Evolutionary conservation across 164 flowering plant species (phyloP).

Genomic region (Sextonia rubra): DNA sequence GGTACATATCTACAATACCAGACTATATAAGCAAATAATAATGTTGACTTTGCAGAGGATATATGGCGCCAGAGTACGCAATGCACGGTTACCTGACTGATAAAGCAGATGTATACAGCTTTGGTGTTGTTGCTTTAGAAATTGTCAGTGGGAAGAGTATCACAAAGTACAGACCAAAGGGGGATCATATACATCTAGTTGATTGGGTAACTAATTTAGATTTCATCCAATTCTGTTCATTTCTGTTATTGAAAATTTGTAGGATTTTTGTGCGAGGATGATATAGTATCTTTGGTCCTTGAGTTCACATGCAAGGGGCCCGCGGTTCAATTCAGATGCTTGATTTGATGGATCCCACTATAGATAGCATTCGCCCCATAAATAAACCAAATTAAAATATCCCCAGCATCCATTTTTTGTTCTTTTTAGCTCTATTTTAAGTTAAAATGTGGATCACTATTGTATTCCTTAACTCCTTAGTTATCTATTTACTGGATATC

Average conservation of each 20-base stretch:
- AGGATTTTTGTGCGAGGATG: background rate
- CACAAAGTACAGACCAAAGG: constrained; percentile 56
- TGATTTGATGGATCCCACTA: background rate
- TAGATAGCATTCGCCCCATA: background rate
- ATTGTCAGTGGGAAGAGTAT: constrained; percentile 76
- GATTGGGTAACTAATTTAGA: constrained; percentile 47
- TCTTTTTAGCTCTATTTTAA: no score
- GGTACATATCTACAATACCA: no score
- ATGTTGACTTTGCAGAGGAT: constrained; percentile 40
- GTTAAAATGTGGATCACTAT: no score
- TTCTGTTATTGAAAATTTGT: background rate
- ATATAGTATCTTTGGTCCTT: background rate
- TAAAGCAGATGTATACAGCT: constrained; percentile 75
- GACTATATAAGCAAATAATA: background rate
- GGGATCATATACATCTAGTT: constrained; percentile 65
- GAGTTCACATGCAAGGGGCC: background rate
- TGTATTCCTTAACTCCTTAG: no score
- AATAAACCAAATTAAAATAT: background rate
- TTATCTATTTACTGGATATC: no score
- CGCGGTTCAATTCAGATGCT: background rate
- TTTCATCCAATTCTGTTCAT: no score
- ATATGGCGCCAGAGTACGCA: constrained; percentile 80
- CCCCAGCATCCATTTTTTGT: no score
- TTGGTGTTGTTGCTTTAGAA: constrained; percentile 69
- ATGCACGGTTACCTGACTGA: constrained; percentile 66